Base-by-base conservation (phyloP, 2,329 filamentous ascomycete species). In the Ramularia collo-cygni region DNA sequence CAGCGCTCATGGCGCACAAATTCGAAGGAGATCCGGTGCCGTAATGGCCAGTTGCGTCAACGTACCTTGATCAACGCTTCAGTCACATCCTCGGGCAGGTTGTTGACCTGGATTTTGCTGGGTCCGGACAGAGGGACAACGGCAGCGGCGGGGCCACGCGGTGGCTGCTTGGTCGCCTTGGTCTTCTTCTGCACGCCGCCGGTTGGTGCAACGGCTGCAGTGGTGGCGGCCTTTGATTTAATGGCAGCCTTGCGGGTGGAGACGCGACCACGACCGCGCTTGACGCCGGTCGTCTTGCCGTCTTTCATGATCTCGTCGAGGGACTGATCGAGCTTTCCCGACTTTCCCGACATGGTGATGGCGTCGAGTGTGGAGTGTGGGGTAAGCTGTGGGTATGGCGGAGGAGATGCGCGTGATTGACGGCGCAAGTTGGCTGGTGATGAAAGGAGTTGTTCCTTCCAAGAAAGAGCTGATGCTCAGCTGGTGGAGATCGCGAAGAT, bases 1-100 rank as follows among this genome's bases (percentile, higher is more conserved):
- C 13, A 21, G 29, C 43, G 45, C 37, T 40, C 38, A 50, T 52
- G 50, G 45, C 37, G 43, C 38, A 50, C 52, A 51, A 50, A 32
- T 51, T 47, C 46, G 54, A 47, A 51, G 46, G 47, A 52, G 52
- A 52, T 44, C 53, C 47, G 50, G 42, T 49, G 55, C 64, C 64
- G 64, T 56, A 62, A 57, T n/a, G 63, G 60, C 64, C 56, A 47
- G 42, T 82, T 83, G 78, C 75, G 81, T 88, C 84, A 88, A 98
- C 92, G 93, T 98, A 98, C 92, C 92, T 98, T 96, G 74, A 98
- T 93, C 81, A 93, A 86, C 72, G 72, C 74, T 77, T 96, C 90
- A 71, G 81, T 86, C 68, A 98, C 88, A 80, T 98, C 92, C 74
- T 83, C 81, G 66, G 92, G 92, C 87, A 98, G 77, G 74, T 93